phyloP scores from a whole-genome alignment of 805 yeast species.

The Yamadazyma nakazawae region DNA sequence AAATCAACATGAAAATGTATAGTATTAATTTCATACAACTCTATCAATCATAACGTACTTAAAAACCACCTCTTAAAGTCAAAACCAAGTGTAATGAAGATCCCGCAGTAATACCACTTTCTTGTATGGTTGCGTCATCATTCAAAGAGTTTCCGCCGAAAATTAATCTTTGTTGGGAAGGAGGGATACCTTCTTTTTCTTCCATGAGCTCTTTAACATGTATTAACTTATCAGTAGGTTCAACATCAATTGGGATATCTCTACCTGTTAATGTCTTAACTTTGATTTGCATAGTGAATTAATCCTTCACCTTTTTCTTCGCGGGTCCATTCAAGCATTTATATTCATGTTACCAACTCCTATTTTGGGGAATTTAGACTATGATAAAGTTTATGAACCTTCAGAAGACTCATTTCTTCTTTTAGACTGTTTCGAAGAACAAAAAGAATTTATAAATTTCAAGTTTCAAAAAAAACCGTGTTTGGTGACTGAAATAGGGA shows the following conservation, averaged over 20 bases:
- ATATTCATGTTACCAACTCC: constrained; percentile 79
- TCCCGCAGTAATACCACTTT: constrained; percentile 79
- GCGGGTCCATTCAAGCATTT: constrained; percentile 1
- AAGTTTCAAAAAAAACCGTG: constrained; percentile 34
- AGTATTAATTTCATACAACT: not conserved
- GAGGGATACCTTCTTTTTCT: constrained; percentile 96
- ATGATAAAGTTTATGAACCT: constrained; percentile 86
- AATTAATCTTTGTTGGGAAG: constrained; percentile 89
- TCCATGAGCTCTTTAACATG: constrained; percentile 88
- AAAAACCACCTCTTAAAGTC: constrained; percentile 83
- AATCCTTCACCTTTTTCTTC: not conserved
- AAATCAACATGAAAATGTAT: not conserved
- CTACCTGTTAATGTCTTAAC: constrained; percentile 81
- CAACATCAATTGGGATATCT: constrained; percentile 75
- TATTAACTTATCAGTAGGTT: constrained; percentile 61
- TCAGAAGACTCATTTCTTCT: constrained; percentile 88
- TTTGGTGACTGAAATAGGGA: constrained; percentile 77
- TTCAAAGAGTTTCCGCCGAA: constrained; percentile 90
- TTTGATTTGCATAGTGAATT: constrained; percentile 54
- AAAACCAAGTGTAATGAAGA: constrained; percentile 85
- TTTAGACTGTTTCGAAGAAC: constrained; percentile 73
- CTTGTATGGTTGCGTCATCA: constrained; percentile 71
- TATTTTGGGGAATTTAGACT: constrained; percentile 48
- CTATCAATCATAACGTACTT: not conserved
- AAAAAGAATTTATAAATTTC: constrained; percentile 33